Conservation (phyloP, 768 basidiomycete species). For the Boletus rubescentipes region DNA sequence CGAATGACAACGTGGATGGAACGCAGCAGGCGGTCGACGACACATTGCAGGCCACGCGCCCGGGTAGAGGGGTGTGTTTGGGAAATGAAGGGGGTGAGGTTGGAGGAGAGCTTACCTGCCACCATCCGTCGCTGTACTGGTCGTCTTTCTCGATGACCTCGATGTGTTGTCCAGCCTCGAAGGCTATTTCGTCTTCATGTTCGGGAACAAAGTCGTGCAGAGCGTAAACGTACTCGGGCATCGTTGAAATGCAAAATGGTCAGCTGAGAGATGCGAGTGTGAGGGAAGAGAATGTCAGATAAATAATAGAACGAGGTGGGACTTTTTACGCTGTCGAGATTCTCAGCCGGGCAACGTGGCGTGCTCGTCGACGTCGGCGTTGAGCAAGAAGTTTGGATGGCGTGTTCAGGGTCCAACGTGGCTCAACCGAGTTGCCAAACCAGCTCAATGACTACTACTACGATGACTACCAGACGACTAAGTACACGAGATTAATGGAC, state of each 20-base stretch:
- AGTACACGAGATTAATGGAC: slow-evolving; percentile 17
- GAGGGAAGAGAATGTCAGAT: neutral
- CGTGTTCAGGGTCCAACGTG: neutral
- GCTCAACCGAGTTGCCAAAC: neutral
- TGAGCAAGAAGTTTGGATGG: slow-evolving; percentile 3
- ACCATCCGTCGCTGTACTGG: slow-evolving; percentile 93
- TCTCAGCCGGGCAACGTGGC: slow-evolving; percentile 6
- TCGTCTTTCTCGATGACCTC: slow-evolving; percentile 94
- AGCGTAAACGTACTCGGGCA: slow-evolving; percentile 86
- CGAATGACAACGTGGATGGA: slow-evolving; percentile 18
- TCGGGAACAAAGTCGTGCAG: slow-evolving; percentile 88
- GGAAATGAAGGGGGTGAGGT: slow-evolving; percentile 6
- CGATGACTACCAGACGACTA: slow-evolving; percentile 25
- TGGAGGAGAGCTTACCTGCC: slow-evolving; percentile 53
- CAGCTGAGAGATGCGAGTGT: neutral
- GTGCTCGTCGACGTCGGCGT: slow-evolving; percentile 17
- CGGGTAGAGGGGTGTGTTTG: neutral
- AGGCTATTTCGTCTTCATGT: slow-evolving; percentile 90
- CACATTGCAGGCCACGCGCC: slow-evolving; percentile 8
- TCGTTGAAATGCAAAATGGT: slow-evolving; percentile 24
- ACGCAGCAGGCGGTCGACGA: slow-evolving; percentile 1
- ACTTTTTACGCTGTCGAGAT: slow-evolving; percentile 1
- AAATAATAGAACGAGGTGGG: slow-evolving; percentile 4
- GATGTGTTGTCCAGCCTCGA: slow-evolving; percentile 82
- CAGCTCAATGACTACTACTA: neutral